These are phyloP conservation scores for Hemileia vastatrix DNA, from an alignment of 1,284 basidiomycete genomes.

Conservation along the genomic window DNA sequence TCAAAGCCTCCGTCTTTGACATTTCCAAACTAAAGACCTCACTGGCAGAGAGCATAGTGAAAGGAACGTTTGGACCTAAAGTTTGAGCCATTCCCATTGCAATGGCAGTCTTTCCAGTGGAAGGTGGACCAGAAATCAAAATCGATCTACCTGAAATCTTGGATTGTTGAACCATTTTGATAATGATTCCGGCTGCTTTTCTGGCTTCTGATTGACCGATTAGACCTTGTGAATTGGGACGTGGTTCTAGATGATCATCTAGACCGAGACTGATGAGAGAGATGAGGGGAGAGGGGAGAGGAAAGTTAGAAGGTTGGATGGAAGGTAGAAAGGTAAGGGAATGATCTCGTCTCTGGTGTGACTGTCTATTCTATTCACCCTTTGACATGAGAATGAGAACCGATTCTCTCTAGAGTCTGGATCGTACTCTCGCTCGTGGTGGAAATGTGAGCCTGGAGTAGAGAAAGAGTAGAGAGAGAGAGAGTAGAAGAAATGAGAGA, in stretches of 20 bases:
- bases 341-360: too few species aligned
- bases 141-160: constrained; percentile 89
- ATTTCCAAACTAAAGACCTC: constrained; percentile 92
- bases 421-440: too few species aligned
- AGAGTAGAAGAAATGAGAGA: too few species aligned
- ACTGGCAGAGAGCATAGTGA: constrained; percentile 91
- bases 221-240: constrained; percentile 80
- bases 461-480: too few species aligned
- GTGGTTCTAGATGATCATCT: constrained; percentile 78
- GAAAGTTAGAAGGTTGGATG: too few species aligned
- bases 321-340: too few species aligned
- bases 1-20: constrained; percentile 97
- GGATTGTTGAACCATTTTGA: constrained; percentile 95
- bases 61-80: constrained; percentile 84
- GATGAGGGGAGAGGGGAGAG: too few species aligned
- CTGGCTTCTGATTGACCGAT: constrained; percentile 90
- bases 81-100: constrained; percentile 96
- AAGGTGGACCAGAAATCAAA: constrained; percentile 89
- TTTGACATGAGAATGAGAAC: too few species aligned
- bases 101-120: constrained; percentile 94
- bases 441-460: too few species aligned
- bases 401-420: too few species aligned
- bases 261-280: constrained; percentile 88
- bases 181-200: constrained; percentile 91
- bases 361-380: too few species aligned